These are phyloP conservation scores for Ceraceosorus guamensis DNA, from an alignment of 1,284 basidiomycete genomes.

Conservation along the genomic window DNA sequence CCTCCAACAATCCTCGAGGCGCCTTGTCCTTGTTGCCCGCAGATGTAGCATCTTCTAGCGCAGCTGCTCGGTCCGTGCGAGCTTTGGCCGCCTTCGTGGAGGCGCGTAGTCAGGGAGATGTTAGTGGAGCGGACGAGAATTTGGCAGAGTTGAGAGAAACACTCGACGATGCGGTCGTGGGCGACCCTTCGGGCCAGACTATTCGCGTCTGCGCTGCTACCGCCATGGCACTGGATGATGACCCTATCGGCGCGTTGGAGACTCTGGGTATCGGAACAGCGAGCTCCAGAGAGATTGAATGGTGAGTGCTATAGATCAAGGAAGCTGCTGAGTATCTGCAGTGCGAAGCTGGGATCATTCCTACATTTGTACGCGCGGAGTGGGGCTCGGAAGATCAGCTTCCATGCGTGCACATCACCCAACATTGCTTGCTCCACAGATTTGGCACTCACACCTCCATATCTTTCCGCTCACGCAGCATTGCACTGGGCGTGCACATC, in stretches of 20 bases:
- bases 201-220: slow-evolving; percentile 34
- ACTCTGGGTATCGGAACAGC: slow-evolving; percentile 28
- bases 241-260: slow-evolving; percentile 36
- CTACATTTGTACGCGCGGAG: too few species aligned
- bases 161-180: slow-evolving; percentile 38
- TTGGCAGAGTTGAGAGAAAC: slow-evolving; percentile 35
- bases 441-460: too few species aligned
- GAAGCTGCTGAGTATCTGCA: too few species aligned
- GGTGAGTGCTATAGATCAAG: slow-evolving; percentile 6
- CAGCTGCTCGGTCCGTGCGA: slow-evolving; percentile 21
- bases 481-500: slow-evolving; percentile 45
- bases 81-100: slow-evolving; percentile 33
- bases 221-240: slow-evolving; percentile 32
- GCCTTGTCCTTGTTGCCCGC: slow-evolving; percentile 27
- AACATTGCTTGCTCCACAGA: too few species aligned
- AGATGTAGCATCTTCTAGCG: slow-evolving; percentile 3
- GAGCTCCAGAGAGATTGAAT: slow-evolving; percentile 34
- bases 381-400: too few species aligned
- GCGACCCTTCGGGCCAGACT: slow-evolving; percentile 18
- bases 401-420: too few species aligned
- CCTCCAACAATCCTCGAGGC: slow-evolving; percentile 22
- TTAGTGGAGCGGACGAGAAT: slow-evolving; percentile 17
- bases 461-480: slow-evolving; percentile 2
- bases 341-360: too few species aligned
- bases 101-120: slow-evolving; percentile 17